Percentiles rank a stretch among this genome's conserved stretches.
phyloP scores from a whole-genome alignment of 495 filamentous ascomycete genomes.

The Aspergillus kassunensis region DNA sequence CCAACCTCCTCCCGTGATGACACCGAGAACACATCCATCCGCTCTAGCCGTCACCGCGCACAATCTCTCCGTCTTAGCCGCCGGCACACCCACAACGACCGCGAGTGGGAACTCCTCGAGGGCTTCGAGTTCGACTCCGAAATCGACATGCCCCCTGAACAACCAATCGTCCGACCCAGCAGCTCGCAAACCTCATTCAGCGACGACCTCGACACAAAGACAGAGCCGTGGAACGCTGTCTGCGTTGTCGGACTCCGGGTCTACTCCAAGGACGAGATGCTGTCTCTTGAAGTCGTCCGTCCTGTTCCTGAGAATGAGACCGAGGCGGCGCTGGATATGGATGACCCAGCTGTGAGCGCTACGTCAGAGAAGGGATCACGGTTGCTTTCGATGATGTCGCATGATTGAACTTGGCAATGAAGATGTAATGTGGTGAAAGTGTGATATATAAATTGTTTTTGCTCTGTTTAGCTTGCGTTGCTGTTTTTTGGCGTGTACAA shows the following conservation, averaged over 20 bases:
- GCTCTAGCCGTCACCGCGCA: slow-evolving; percentile 22
- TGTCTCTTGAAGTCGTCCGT: slow-evolving; percentile 51
- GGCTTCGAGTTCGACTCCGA: slow-evolving; percentile 49
- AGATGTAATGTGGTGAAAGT: no score
- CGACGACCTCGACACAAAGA: slow-evolving; percentile 12
- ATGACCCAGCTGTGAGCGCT: slow-evolving; percentile 48
- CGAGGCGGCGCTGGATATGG: slow-evolving; percentile 48
- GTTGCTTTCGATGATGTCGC: slow-evolving; percentile 5
- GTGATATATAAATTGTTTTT: no score
- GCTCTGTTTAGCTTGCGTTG: no score
- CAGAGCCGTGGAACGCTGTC: slow-evolving; percentile 81
- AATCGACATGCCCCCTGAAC: slow-evolving; percentile 41
- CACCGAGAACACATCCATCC: slow-evolving; percentile 22
- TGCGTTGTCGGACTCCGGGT: slow-evolving; percentile 75
- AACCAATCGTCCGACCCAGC: slow-evolving; percentile 8
- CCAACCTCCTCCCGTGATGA: slow-evolving; percentile 3
- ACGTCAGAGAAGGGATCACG: slow-evolving; percentile 30
- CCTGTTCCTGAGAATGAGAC: slow-evolving; percentile 50
- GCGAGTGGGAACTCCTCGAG: slow-evolving; percentile 33
- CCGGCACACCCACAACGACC: slow-evolving; percentile 3
- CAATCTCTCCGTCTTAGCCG: not conserved
- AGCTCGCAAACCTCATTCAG: slow-evolving; percentile 2
- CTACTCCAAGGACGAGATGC: slow-evolving; percentile 57
- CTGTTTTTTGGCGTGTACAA: no score
- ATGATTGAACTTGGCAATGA: no score